A percentile compares a stretch with the other conserved stretches of the same genome.
These are phyloP conservation scores for Conticribra weissflogii DNA, from an alignment of 108 stramenopile species.

Conservation along the genomic window DNA sequence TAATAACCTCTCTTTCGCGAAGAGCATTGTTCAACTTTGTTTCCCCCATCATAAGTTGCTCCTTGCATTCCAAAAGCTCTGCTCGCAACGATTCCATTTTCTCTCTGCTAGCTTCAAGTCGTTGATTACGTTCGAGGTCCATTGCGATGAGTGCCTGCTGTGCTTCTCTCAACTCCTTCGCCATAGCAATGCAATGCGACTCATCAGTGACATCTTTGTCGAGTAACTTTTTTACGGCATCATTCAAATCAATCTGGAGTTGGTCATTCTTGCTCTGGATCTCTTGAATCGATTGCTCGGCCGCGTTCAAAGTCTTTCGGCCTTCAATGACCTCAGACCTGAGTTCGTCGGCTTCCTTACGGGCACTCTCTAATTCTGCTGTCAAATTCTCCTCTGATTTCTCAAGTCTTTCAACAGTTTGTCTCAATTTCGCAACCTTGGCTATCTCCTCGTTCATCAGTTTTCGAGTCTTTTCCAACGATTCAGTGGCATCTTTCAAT, in stretches of 20 bases:
- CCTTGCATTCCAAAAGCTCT: slow-evolving; percentile 42
- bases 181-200: not conserved
- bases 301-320: not conserved
- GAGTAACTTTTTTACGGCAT: slow-evolving; percentile 2
- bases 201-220: slow-evolving; percentile 1
- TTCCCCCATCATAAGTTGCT: slow-evolving; percentile 18
- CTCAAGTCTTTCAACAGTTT: slow-evolving; percentile 44
- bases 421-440: slow-evolving; percentile 10
- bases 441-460: slow-evolving; percentile 27
- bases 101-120: slow-evolving; percentile 25
- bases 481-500: slow-evolving; percentile 49
- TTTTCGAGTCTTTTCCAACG: slow-evolving; percentile 33
- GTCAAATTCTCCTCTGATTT: slow-evolving; percentile 28
- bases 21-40: slow-evolving; percentile 29
- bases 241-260: slow-evolving; percentile 29
- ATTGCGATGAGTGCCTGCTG: slow-evolving; percentile 63
- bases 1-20: slow-evolving; percentile 42
- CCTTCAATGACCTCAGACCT: slow-evolving; percentile 6
- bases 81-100: slow-evolving; percentile 36
- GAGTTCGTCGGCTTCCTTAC: no score
- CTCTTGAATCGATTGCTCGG: slow-evolving; percentile 28
- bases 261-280: slow-evolving; percentile 16
- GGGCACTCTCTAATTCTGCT: slow-evolving; percentile 23
- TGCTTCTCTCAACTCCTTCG: slow-evolving; percentile 56
- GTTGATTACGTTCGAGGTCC: slow-evolving; percentile 49